phyloP scores from a whole-genome alignment of 768 basidiomycete genomes.

The Lenzites betulinus region DNA sequence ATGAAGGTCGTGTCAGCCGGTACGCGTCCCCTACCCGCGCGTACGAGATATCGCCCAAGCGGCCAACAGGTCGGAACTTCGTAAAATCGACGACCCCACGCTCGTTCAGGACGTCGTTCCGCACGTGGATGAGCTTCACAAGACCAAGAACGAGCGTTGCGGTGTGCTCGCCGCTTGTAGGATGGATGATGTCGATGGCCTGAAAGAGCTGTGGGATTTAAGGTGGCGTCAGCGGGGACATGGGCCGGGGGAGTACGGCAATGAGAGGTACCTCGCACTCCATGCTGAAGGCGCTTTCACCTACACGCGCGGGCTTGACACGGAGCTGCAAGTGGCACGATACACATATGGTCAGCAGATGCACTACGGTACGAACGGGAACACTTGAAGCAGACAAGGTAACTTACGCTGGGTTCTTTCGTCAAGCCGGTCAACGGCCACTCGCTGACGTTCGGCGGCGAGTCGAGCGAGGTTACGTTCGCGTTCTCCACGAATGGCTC shows the following conservation, averaged over 20 bases:
- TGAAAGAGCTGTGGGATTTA: slow-evolving; percentile 34
- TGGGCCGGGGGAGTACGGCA: background rate
- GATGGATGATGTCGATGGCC: slow-evolving; percentile 36
- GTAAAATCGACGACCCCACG: slow-evolving; percentile 38
- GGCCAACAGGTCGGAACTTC: slow-evolving; percentile 37
- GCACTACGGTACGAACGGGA: too few species aligned
- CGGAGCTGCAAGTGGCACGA: slow-evolving; percentile 28
- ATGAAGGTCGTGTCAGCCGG: slow-evolving; percentile 24
- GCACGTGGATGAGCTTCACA: slow-evolving; percentile 44
- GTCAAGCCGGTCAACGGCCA: slow-evolving; percentile 47
- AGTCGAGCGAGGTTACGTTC: slow-evolving; percentile 39
- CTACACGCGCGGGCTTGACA: slow-evolving; percentile 44
- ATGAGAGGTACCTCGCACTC: slow-evolving; percentile 41
- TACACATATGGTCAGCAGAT: background rate
- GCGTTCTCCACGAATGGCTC: slow-evolving; percentile 47
- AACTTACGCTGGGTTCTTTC: slow-evolving; percentile 37
- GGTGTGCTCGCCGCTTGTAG: slow-evolving; percentile 28
- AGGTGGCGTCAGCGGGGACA: background rate
- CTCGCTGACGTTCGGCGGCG: slow-evolving; percentile 41
- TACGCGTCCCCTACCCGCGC: slow-evolving; percentile 29
- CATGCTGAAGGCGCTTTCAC: slow-evolving; percentile 51
- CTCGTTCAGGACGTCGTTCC: slow-evolving; percentile 41
- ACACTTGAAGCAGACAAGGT: background rate
- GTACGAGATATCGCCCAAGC: slow-evolving; percentile 44
- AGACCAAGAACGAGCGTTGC: slow-evolving; percentile 40